Base-by-base conservation (phyloP, 768 basidiomycete species). In the Tulasnella sp. region DNA sequence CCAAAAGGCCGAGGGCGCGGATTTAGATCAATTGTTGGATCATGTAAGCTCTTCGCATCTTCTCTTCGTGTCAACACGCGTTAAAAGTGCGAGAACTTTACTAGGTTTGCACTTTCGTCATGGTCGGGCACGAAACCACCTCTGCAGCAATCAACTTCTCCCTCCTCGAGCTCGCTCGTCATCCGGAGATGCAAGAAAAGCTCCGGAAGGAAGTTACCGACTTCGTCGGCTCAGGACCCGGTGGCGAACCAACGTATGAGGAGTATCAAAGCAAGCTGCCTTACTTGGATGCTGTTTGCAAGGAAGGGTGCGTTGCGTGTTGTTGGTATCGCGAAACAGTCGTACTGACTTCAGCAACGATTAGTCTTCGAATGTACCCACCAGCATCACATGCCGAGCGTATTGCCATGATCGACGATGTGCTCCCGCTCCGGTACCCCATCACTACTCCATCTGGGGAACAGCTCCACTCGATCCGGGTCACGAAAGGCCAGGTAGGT, bases 261-360 rank as follows among this genome's bases (percentile, higher is more conserved):
- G 84, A 84, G 70, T 80, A 85, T 23, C 84, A 85, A 80, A 77
- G 76, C 13, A 84, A 83, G 71, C 82, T 87, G 73, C 83, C 83
- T 39, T 86, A 83, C 80, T 82, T 86, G 40, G 86, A 87, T 78
- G 87, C 87, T 26, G 84, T 87, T 70, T 82, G 85, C 57, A 85
- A 85, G 80, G 87, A 87, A 82, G 84, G 83, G 83, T 83, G 77
- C 70, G 84, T 39, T 83, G 77, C 70, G 84, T 39, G 77, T 75
- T 39, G 55, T 40, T 29, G 44, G 4, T 23, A 44, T 73, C 15
- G n/a, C 16, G 18, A 32, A 46, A 16, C 70, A 29, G 76, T 35
- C 55, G 20, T 37, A 26, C 39, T 48, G 18, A 57, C 46, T 57
- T 16, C 9, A 26, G 37, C 23, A 70, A 18, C 7, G 20, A 23